phyloP scores from a whole-genome alignment of 2,329 filamentous ascomycete genomes.

The Fusarium sp. region DNA sequence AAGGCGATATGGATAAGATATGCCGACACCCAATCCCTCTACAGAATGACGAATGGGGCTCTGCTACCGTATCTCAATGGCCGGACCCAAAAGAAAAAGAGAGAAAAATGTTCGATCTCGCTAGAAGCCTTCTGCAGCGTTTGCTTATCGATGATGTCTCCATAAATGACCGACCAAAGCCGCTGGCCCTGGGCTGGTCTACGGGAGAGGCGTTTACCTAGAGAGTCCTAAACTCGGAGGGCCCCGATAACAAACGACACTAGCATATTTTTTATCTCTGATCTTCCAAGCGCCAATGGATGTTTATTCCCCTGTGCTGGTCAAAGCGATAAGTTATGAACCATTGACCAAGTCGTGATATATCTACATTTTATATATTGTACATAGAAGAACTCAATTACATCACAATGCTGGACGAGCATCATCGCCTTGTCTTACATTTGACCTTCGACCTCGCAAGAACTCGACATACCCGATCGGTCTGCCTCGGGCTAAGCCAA shows the following conservation, averaged over 20 bases:
- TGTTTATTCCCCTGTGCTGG: conserved; percentile 2
- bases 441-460: conserved; percentile 55
- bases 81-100: background rate
- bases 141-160: conserved; percentile 25
- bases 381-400: background rate
- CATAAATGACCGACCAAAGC: conserved; percentile 35
- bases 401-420: conserved; percentile 18
- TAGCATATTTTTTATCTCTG: conserved; percentile 10
- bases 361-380: conserved; percentile 1
- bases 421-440: conserved; percentile 5
- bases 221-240: conserved; percentile 18
- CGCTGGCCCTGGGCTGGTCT: conserved; percentile 13
- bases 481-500: conserved; percentile 74
- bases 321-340: background rate
- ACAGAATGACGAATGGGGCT: conserved; percentile 14
- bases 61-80: conserved; percentile 20
- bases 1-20: conserved; percentile 11
- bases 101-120: conserved; percentile 16
- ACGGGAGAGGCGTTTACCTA: conserved; percentile 35
- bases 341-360: background rate
- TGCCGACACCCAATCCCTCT: conserved; percentile 16
- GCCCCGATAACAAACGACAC: conserved; percentile 17
- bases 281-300: background rate
- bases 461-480: conserved; percentile 79
- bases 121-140: conserved; percentile 21